phyloP scores from a whole-genome alignment of 2,329 filamentous ascomycete species.

The Tolypocladium cylindrosporum region DNA sequence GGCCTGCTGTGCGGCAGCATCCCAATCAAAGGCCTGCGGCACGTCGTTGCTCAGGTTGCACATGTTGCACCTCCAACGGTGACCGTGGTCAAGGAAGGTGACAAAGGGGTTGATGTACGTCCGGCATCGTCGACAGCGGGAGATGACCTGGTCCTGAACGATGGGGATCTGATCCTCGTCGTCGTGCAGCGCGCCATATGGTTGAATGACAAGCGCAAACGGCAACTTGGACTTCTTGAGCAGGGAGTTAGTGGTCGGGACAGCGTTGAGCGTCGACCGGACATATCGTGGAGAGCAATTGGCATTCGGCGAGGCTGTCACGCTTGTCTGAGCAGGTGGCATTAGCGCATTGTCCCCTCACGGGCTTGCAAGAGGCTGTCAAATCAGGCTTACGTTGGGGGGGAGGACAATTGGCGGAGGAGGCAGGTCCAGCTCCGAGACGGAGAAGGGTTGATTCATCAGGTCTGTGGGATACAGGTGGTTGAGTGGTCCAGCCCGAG shows the following conservation, averaged over 20 bases:
- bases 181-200: constrained; percentile 87
- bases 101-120: constrained; percentile 98
- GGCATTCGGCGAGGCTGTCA: constrained; percentile 80
- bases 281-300: constrained; percentile 94
- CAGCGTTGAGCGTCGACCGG: constrained; percentile 86
- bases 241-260: constrained; percentile 83
- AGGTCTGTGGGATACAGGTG: constrained; percentile 89
- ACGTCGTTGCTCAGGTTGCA: constrained; percentile 98
- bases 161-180: constrained; percentile 84
- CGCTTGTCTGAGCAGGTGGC: constrained; percentile 54
- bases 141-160: constrained; percentile 94
- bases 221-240: constrained; percentile 96
- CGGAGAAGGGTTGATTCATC: constrained; percentile 86
- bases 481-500: constrained; percentile 53
- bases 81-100: constrained; percentile 90
- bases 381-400: constrained; percentile 61
- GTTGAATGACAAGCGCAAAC: constrained; percentile 91
- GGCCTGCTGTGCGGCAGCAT: constrained; percentile 80
- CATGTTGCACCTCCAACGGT: constrained; percentile 99
- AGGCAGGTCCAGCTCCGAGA: constrained; percentile 81
- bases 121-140: constrained; percentile 86
- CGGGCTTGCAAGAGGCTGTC: background rate
- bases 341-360: constrained; percentile 22
- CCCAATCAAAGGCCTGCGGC: constrained; percentile 98
- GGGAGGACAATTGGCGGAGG: constrained; percentile 87